Evolutionary conservation across 306 rosid species (phyloP).

Genomic region (Fragaria ananassa): DNA sequence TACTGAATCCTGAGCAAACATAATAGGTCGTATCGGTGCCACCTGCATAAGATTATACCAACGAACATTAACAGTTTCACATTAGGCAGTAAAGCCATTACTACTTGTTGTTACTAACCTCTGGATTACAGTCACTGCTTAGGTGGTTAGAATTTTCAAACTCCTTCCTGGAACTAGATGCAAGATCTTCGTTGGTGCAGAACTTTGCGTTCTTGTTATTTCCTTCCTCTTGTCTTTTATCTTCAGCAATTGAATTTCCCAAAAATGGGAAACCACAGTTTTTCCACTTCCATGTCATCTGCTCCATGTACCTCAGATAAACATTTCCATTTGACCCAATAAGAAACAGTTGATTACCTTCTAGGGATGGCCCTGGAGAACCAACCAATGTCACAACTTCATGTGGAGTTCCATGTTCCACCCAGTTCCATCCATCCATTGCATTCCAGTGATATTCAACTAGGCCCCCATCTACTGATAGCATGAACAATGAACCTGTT

Average conservation of each 20-base stretch:
- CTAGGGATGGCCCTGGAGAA: constrained; percentile 80
- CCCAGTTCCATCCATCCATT: constrained; percentile 84
- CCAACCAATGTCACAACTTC: constrained; percentile 60
- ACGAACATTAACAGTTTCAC: constrained; percentile 25
- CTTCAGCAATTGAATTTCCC: constrained; percentile 31
- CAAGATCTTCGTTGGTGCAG: constrained; percentile 38
- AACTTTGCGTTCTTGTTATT: constrained; percentile 24
- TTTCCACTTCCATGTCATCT: constrained; percentile 79
- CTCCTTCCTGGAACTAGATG: constrained; percentile 33
- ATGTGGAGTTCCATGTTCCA: constrained; percentile 88
- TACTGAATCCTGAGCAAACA: constrained; percentile 65
- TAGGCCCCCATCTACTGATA: constrained; percentile 78
- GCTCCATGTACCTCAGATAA: constrained; percentile 68
- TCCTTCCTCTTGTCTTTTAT: constrained; percentile 25
- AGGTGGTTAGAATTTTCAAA: constrained; percentile 19
- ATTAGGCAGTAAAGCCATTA: neutral
- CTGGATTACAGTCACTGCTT: constrained; percentile 53
- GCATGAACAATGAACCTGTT: constrained; percentile 81
- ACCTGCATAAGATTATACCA: constrained; percentile 50
- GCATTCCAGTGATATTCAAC: constrained; percentile 82
- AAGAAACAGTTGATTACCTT: constrained; percentile 64
- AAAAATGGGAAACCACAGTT: constrained; percentile 59
- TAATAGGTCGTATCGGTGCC: constrained; percentile 73
- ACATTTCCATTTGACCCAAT: constrained; percentile 90
- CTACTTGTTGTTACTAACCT: constrained; percentile 40